Base-by-base conservation (phyloP, 2,329 filamentous ascomycete genomes). In the Colletotrichum aenigma region DNA sequence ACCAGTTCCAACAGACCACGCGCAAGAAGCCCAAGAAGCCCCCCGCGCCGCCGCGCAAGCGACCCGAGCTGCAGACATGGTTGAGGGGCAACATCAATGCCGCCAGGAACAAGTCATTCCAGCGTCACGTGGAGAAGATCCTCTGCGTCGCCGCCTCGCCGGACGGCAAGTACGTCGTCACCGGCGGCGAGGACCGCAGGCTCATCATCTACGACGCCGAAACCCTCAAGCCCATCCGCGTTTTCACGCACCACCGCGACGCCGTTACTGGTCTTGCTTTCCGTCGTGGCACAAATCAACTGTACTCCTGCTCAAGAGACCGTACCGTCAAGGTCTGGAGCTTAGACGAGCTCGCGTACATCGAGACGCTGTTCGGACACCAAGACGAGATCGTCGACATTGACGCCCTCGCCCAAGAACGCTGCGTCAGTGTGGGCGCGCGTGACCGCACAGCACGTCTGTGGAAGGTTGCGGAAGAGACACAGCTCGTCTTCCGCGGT, bases 391-490 rank as follows among this genome's bases (percentile, higher is more conserved):
- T 98, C 7, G 89, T 96, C 48, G 95, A 96, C 81, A 91, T 99
- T 70, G 94, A 95, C 78, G 94, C 95, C 26, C 89, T 98, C 77
- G 93, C 94, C 3, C 93, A 96, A 79, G 97, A 98, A 84, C 93
- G 95, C 65, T 98, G 97, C 82, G 90, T 98, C 75, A 97, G 94
- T 77, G 97, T 98, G 21, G 97, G 97, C 71, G 94, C 95, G 7
- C 91, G 97, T 78, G 97, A 99, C 84, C 93, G 96, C 73, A 98
- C 96, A 3, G 97, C 96, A 52, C 91, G 97, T 74, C 86, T 98
- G 79, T 99, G 97, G 97, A 98, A 98, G 85, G 96, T 99, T 2
- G 92, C 95, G 6, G 97, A 99, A 80, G 96, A 99, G 86, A 95
- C 94, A 2, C 97, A 99, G 83, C 91, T 99, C 8, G 96, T 98